Conservation (phyloP, 2,329 filamentous ascomycete genomes). For the Byssoonygena ceratinophila region DNA sequence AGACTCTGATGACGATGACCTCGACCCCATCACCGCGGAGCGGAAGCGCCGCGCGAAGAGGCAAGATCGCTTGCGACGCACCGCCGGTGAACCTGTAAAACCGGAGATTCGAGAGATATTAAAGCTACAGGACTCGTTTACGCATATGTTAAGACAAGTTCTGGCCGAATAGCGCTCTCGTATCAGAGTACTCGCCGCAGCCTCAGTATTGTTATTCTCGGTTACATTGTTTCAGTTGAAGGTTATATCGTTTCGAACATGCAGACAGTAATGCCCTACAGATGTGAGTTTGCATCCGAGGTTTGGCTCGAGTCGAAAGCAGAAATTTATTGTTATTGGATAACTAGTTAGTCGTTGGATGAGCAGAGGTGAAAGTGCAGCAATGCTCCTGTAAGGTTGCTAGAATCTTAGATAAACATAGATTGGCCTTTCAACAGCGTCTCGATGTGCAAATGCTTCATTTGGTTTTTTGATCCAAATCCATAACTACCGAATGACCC, state of each 20-base stretch:
- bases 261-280: neutral
- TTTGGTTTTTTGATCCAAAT: too few relatives aligned
- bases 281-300: neutral
- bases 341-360: neutral
- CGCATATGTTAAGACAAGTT: conserved; percentile 70
- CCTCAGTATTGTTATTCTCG: neutral
- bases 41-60: conserved; percentile 63
- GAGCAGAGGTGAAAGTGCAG: neutral
- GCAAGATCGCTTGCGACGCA: conserved; percentile 65
- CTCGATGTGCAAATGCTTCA: neutral
- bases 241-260: too few relatives aligned
- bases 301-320: neutral
- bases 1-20: conserved; percentile 63
- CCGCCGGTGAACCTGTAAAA: conserved; percentile 74
- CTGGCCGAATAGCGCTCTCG: conserved; percentile 48
- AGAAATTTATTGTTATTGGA: neutral
- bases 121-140: conserved; percentile 68
- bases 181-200: neutral
- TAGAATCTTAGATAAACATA: neutral
- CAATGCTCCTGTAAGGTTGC: neutral
- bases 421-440: neutral
- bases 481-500: too few relatives aligned
- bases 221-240: neutral
- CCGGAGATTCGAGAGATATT: conserved; percentile 67
- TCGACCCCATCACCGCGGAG: conserved; percentile 82